Percentiles rank a stretch among this genome's conserved stretches.
Conservation (phyloP, 2,329 filamentous ascomycete species). For the Diaporthe batatas region DNA sequence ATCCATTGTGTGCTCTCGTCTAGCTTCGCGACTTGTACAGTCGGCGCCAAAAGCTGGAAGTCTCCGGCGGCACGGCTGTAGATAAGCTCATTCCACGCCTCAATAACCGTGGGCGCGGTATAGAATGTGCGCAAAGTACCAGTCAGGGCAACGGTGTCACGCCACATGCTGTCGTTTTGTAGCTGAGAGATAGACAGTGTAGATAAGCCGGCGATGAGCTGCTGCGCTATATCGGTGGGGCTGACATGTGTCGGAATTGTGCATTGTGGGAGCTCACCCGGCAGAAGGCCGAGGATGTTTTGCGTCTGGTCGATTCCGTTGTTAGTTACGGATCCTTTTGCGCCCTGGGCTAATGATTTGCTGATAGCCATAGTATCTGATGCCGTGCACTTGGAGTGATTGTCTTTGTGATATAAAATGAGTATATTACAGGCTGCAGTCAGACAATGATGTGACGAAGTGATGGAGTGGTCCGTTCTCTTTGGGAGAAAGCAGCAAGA, state of each 20-base stretch:
- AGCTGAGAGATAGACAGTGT: background rate
- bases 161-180: background rate
- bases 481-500: background rate
- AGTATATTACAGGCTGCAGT: background rate
- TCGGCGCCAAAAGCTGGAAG: background rate
- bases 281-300: background rate
- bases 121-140: slow-evolving; percentile 7
- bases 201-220: background rate
- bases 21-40: background rate
- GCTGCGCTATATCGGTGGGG: background rate
- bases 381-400: background rate
- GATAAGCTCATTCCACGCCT: background rate
- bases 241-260: background rate
- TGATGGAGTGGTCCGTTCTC: background rate
- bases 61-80: background rate
- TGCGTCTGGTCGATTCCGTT: slow-evolving; percentile 1
- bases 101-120: background rate
- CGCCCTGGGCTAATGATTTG: background rate
- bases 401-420: background rate
- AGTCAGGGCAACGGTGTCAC: background rate
- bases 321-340: background rate
- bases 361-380: background rate
- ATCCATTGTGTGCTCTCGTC: background rate
- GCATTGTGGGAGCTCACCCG: background rate
- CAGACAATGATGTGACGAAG: background rate